These are phyloP conservation scores for Botryosphaeria dothidea DNA, from an alignment of 2,329 filamentous ascomycete species.

Conservation along the genomic window DNA sequence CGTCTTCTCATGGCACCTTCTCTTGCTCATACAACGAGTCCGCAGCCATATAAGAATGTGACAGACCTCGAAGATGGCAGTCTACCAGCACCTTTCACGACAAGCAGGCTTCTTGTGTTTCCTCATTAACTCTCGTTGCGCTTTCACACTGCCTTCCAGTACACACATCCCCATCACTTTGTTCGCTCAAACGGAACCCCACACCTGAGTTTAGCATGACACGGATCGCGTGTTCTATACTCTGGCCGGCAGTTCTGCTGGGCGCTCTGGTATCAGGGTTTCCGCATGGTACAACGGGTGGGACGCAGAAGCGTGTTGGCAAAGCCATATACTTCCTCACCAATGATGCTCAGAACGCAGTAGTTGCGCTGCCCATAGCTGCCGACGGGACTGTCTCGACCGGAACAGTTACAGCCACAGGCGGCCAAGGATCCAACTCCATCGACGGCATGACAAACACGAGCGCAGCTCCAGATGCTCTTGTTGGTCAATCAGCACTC, in stretches of 20 bases:
- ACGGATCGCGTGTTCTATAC: not conserved
- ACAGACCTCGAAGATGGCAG: too few relatives aligned
- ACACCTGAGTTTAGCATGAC: too few relatives aligned
- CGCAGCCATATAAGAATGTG: not conserved
- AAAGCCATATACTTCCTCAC: conserved; percentile 60
- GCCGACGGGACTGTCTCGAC: conserved; percentile 49
- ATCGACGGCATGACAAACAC: conserved; percentile 41
- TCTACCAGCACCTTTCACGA: not conserved
- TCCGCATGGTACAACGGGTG: not conserved
- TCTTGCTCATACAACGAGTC: too few relatives aligned
- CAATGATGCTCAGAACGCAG: conserved; percentile 53
- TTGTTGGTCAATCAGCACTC: conserved; percentile 55
- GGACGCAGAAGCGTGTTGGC: conserved; percentile 14
- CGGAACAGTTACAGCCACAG: conserved; percentile 47
- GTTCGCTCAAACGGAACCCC: not conserved
- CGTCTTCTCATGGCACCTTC: too few relatives aligned
- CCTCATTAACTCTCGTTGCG: not conserved
- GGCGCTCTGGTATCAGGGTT: not conserved
- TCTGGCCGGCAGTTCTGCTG: not conserved
- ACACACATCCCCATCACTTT: not conserved
- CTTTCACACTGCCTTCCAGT: not conserved
- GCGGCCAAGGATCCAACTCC: conserved; percentile 48
- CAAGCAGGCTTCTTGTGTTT: not conserved
- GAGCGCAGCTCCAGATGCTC: conserved; percentile 50
- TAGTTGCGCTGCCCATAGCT: conserved; percentile 53